A percentile compares a stretch with the other conserved stretches of the same genome.
phyloP scores from a whole-genome alignment of 768 basidiomycete genomes.

The Lentinula guzmanii region DNA sequence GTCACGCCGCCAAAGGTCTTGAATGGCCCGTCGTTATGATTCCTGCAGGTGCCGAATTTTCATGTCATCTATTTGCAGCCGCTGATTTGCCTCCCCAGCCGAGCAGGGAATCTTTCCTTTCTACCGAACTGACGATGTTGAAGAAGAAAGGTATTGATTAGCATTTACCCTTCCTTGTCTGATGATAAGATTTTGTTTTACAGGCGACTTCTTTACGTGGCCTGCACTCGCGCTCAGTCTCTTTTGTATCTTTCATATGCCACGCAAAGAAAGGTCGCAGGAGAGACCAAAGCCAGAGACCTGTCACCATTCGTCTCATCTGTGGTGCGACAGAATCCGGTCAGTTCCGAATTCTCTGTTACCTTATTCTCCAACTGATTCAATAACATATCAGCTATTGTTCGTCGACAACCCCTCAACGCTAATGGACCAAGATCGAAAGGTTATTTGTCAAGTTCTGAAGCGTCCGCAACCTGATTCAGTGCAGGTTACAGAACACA shows the following conservation, averaged over 20 bases:
- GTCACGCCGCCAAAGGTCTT: conserved; percentile 86
- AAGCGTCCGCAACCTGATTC: conserved; percentile 37
- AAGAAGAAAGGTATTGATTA: conserved; percentile 68
- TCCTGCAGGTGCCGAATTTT: conserved; percentile 46
- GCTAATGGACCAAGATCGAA: conserved; percentile 36
- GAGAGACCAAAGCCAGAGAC: conserved; percentile 42
- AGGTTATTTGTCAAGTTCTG: conserved; percentile 50
- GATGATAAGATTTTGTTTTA: background rate
- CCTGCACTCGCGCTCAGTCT: conserved; percentile 78
- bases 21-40: conserved; percentile 91
- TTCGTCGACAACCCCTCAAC: conserved; percentile 39
- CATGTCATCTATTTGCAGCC: background rate
- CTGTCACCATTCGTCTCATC: conserved; percentile 54
- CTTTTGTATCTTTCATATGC: conserved; percentile 57
- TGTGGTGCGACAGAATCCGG: conserved; percentile 35
- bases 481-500: conserved; percentile 29
- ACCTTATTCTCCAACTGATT: background rate
- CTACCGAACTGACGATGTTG: conserved; percentile 62
- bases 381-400: conserved; percentile 20
- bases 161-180: background rate
- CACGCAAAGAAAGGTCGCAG: conserved; percentile 43
- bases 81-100: conserved; percentile 31
- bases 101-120: conserved; percentile 76
- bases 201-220: conserved; percentile 83
- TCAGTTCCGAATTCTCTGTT: conserved; percentile 17